Conservation (phyloP, 345 rosid genomes). For the Citrus trifoliata region DNA sequence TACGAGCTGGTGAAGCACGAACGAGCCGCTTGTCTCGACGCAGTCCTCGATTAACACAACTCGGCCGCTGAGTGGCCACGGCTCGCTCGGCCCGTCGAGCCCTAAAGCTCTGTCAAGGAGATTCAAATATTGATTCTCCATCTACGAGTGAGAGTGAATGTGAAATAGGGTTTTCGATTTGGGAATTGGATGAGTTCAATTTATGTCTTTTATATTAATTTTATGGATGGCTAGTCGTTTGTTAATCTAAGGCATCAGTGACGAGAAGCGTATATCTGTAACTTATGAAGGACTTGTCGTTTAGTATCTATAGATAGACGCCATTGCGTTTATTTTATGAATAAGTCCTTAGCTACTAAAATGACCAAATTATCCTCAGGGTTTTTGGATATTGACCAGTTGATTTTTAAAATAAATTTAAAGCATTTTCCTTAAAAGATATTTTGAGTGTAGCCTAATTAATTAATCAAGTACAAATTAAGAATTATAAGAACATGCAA, state of each 20-base stretch:
- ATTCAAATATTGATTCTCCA: constrained; percentile 43
- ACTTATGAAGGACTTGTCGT: background rate
- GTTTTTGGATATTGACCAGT: too few relatives aligned
- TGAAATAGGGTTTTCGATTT: background rate
- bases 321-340: too few relatives aligned
- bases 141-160: background rate
- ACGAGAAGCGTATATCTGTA: background rate
- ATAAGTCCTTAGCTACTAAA: too few relatives aligned
- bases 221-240: background rate
- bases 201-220: background rate
- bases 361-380: too few relatives aligned
- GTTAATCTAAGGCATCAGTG: background rate
- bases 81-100: constrained; percentile 35
- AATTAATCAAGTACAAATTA: too few relatives aligned
- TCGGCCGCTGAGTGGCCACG: constrained; percentile 49
- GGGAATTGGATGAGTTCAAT: background rate
- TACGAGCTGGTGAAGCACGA: constrained; percentile 74
- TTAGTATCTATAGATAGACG: background rate
- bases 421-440: too few relatives aligned
- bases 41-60: constrained; percentile 63
- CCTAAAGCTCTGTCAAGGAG: constrained; percentile 74
- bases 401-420: too few relatives aligned
- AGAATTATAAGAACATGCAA: too few relatives aligned
- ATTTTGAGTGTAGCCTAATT: too few relatives aligned
- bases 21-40: constrained; percentile 81